Conservation (phyloP, 2,329 filamentous ascomycete genomes). For the Botrytis fragariae region DNA sequence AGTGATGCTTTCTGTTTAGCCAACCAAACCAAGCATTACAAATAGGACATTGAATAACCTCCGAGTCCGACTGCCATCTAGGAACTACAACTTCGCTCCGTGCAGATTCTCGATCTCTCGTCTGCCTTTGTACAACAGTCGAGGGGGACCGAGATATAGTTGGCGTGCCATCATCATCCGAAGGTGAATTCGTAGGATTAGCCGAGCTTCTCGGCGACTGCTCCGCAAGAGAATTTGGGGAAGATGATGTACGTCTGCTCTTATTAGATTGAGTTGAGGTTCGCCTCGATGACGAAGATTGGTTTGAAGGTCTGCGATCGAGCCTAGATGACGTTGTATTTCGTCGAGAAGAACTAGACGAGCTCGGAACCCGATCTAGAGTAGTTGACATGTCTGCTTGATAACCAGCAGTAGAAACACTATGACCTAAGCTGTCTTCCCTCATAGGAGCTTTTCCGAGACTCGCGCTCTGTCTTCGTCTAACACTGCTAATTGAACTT, state of each 20-base stretch:
- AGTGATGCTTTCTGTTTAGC: conserved; percentile 85
- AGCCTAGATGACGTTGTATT: conserved; percentile 13
- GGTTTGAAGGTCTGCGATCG: conserved; percentile 18
- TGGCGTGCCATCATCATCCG: conserved; percentile 12
- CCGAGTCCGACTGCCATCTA: conserved; percentile 83
- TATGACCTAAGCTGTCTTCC: conserved; percentile 10
- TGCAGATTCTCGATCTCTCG: conserved; percentile 6
- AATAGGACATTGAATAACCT: conserved; percentile 81
- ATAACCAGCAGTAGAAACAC: conserved; percentile 18
- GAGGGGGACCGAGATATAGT: conserved; percentile 12
- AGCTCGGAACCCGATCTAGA: conserved; percentile 9
- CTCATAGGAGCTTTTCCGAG: conserved; percentile 19
- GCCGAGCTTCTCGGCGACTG: background rate
- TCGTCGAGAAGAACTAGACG: conserved; percentile 15
- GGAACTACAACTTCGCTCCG: conserved; percentile 54
- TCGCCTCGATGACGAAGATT: conserved; percentile 19
- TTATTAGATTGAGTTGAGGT: conserved; percentile 8
- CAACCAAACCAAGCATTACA: conserved; percentile 71
- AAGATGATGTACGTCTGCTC: conserved; percentile 11
- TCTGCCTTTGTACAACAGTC: background rate
- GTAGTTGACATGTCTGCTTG: conserved; percentile 20
- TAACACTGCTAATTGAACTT: background rate
- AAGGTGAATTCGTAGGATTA: background rate
- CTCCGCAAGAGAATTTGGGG: background rate
- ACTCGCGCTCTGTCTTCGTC: conserved; percentile 1